Base-by-base conservation (phyloP, 2,329 filamentous ascomycete genomes). In the Sphaerostilbella broomeana region DNA sequence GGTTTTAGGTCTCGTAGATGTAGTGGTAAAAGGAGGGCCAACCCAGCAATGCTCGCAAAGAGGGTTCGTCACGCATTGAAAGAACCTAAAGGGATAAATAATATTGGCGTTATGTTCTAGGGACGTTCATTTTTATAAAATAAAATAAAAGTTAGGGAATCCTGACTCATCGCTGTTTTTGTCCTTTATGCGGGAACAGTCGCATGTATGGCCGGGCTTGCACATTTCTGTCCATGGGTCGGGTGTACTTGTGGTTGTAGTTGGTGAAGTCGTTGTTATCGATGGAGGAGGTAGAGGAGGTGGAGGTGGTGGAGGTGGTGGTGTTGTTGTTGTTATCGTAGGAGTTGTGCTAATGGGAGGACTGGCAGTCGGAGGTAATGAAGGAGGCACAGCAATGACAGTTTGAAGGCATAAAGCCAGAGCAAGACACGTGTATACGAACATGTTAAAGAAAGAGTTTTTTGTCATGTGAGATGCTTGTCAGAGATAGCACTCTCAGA, bases 21-120 rank as follows among this genome's bases (percentile, higher is more conserved):
- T 42, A 19, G 43, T 28, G 4, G 52, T 46, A 2, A 19, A 15
- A 5, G 44, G 29, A 1, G 36, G 27, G 18, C 10, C 46, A 26
- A 35, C 28, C 43, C 50, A 52, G 39, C 55, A 58, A 4, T 45
- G 42, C 15, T 54, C 50, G 18, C 55, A 58, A 9, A 40, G 40
- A 3, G 49, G 38, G 12, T 55, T 50, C 3, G 55, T 51, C 31
- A 57, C 27, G 33, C 55, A 57, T 35, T 57, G 51, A n/a, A 55
- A 54, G 37, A 50, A 57, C 31, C 55, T 57, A 9, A 18, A 1
- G 5, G 4, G 5, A 4, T 35, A 31, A 11, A 12, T 22, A 10
- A n/a, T n/a, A n/a, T n/a, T n/a, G n/a, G n/a, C n/a, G n/a, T n/a
- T n/a, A n/a, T n/a, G 17, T 8, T 3, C 16, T 22, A 34, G 18